Conservation (phyloP, 2,329 filamentous ascomycete genomes). For the Pseudocercospora cruenta region DNA sequence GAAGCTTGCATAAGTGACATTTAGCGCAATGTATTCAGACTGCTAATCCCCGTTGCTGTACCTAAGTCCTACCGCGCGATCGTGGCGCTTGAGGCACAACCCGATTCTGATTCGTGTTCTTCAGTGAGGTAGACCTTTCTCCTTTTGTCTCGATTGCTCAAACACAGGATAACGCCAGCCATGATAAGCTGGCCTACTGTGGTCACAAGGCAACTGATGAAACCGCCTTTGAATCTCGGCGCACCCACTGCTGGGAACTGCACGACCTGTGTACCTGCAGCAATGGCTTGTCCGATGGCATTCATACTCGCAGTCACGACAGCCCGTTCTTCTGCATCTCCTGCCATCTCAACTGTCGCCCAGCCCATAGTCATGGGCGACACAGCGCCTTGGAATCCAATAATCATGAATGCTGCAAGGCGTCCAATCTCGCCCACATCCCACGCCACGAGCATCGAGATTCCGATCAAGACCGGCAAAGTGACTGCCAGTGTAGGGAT, state of each 20-base stretch:
- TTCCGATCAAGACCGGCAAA: neutral
- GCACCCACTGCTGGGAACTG: constrained; percentile 45
- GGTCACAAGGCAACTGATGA: neutral
- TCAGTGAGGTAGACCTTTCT: too few species aligned
- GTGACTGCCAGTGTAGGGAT: neutral
- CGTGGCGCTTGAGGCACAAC: too few species aligned
- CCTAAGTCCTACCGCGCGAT: too few species aligned
- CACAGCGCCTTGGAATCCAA: constrained; percentile 41
- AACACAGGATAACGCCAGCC: neutral
- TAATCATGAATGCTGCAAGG: constrained; percentile 23
- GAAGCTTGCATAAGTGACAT: neutral
- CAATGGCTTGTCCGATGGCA: constrained; percentile 48
- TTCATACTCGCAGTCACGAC: constrained; percentile 51
- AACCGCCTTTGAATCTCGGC: constrained; percentile 29
- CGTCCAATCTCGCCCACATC: neutral
- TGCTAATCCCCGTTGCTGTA: too few species aligned
- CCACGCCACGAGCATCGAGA: neutral
- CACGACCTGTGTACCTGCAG: constrained; percentile 46
- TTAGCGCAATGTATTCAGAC: neutral
- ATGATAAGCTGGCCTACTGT: neutral
- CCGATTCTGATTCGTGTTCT: too few species aligned
- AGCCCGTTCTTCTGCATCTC: constrained; percentile 43
- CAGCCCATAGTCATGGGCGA: constrained; percentile 15
- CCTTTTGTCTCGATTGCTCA: neutral
- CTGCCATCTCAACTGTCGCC: constrained; percentile 10